These are phyloP conservation scores for Exophiala aquamarina DNA, from an alignment of 2,329 filamentous ascomycete species.

Conservation along the genomic window DNA sequence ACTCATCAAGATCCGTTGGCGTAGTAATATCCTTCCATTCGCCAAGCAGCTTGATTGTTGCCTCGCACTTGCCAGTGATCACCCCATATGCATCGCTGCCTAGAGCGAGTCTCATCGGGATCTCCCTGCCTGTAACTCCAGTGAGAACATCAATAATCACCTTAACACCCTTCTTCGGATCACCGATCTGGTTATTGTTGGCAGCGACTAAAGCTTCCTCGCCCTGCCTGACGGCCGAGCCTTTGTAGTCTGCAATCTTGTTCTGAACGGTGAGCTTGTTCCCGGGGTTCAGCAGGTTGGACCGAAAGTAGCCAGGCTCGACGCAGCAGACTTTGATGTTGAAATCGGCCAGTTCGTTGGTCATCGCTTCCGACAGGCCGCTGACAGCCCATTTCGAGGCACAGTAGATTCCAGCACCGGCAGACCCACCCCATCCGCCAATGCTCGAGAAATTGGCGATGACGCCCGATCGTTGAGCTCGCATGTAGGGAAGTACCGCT, in stretches of 20 bases:
- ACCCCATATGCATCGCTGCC: constrained; percentile 51
- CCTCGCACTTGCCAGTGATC: constrained; percentile 46
- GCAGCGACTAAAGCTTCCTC: constrained; percentile 11
- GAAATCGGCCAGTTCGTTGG: constrained; percentile 34
- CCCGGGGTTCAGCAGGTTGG: constrained; percentile 17
- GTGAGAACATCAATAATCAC: constrained; percentile 59
- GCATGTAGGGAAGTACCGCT: constrained; percentile 39
- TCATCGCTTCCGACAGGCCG: constrained; percentile 27
- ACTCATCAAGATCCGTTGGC: constrained; percentile 33
- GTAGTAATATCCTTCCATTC: constrained; percentile 51
- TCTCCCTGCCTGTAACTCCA: constrained; percentile 46
- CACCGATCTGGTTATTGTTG: constrained; percentile 55
- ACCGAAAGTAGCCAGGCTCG: constrained; percentile 35
- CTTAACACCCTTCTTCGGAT: constrained; percentile 54
- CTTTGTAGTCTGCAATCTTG: constrained; percentile 20
- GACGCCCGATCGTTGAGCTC: constrained; percentile 32
- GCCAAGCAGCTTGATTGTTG: constrained; percentile 45
- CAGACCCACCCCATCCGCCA: constrained; percentile 30
- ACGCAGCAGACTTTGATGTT: constrained; percentile 37
- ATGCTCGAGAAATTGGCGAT: constrained; percentile 40
- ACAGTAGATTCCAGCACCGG: constrained; percentile 35
- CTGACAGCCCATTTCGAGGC: constrained; percentile 38
- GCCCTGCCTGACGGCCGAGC: constrained; percentile 12
- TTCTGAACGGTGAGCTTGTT: constrained; percentile 5
- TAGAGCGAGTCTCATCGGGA: constrained; percentile 56